These are phyloP conservation scores for Discostella stelligeroides DNA, from an alignment of 108 stramenopile genomes.

Conservation along the genomic window DNA sequence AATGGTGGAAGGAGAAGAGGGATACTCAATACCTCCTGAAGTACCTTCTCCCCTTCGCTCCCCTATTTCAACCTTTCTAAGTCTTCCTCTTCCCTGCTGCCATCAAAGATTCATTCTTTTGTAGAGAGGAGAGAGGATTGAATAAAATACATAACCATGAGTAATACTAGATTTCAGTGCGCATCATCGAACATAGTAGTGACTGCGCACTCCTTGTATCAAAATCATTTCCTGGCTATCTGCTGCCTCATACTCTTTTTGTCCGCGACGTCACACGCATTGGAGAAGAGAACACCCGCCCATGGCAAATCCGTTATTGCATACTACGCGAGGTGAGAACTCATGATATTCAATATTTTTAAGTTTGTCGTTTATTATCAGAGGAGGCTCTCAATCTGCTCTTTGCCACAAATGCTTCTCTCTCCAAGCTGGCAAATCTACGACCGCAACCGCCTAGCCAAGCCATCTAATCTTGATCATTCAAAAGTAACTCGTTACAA, in stretches of 20 bases:
- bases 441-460: slow-evolving; percentile 36
- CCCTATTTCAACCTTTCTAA: too few species aligned
- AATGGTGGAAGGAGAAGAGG: too few species aligned
- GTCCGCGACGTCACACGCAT: background rate
- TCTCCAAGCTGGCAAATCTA: slow-evolving; percentile 38
- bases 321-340: slow-evolving; percentile 48
- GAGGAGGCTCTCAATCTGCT: background rate
- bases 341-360: slow-evolving; percentile 14
- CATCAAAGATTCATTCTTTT: too few species aligned
- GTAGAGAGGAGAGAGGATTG: too few species aligned
- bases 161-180: too few species aligned
- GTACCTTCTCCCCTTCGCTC: too few species aligned
- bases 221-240: too few species aligned
- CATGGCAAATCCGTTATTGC: slow-evolving; percentile 39
- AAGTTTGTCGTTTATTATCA: background rate
- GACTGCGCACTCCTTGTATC: too few species aligned
- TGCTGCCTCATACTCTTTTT: slow-evolving; percentile 1
- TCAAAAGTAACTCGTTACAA: slow-evolving; percentile 44
- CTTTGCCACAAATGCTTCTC: background rate
- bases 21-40: too few species aligned
- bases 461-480: slow-evolving; percentile 40
- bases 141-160: too few species aligned
- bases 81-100: too few species aligned
- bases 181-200: too few species aligned
- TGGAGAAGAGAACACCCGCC: background rate